Conservation (phyloP, 2,329 filamentous ascomycete genomes). For the Pseudocercospora ulei region DNA sequence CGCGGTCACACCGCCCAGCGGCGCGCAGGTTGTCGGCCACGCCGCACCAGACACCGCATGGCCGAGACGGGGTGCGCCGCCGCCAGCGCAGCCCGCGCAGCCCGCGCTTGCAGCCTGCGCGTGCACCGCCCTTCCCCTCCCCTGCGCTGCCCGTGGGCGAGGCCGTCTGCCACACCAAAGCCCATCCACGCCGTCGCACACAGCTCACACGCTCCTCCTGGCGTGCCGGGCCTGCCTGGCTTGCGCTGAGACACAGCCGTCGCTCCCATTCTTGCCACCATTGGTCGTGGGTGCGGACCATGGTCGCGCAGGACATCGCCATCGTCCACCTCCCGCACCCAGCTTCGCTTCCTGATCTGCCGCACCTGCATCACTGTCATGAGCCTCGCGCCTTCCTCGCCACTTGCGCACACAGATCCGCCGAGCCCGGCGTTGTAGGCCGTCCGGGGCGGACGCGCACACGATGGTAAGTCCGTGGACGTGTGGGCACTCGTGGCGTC, state of each 20-base stretch:
- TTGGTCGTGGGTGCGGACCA: slow-evolving; percentile 17
- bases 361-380: slow-evolving; percentile 20
- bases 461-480: slow-evolving; percentile 27
- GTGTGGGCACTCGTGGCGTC: slow-evolving; percentile 9
- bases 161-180: slow-evolving; percentile 20
- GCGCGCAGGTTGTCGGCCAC: slow-evolving; percentile 7
- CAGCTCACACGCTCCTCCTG: slow-evolving; percentile 12
- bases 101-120: slow-evolving; percentile 15
- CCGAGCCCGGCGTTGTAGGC: slow-evolving; percentile 20
- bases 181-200: slow-evolving; percentile 21
- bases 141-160: slow-evolving; percentile 23
- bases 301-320: slow-evolving; percentile 17
- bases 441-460: slow-evolving; percentile 13
- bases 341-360: slow-evolving; percentile 16
- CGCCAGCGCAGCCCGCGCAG: slow-evolving; percentile 17
- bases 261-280: slow-evolving; percentile 16
- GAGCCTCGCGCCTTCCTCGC: slow-evolving; percentile 19
- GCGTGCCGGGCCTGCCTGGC: slow-evolving; percentile 3
- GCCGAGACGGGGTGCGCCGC: slow-evolving; percentile 1
- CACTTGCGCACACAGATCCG: slow-evolving; percentile 19
- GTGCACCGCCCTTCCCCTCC: slow-evolving; percentile 10
- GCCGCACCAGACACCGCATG: slow-evolving; percentile 9
- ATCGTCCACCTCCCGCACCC: slow-evolving; percentile 18
- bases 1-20: slow-evolving; percentile 7
- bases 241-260: slow-evolving; percentile 22